These are phyloP conservation scores for Auricularia heimuer DNA, from an alignment of 768 basidiomycete species.

Conservation along the genomic window DNA sequence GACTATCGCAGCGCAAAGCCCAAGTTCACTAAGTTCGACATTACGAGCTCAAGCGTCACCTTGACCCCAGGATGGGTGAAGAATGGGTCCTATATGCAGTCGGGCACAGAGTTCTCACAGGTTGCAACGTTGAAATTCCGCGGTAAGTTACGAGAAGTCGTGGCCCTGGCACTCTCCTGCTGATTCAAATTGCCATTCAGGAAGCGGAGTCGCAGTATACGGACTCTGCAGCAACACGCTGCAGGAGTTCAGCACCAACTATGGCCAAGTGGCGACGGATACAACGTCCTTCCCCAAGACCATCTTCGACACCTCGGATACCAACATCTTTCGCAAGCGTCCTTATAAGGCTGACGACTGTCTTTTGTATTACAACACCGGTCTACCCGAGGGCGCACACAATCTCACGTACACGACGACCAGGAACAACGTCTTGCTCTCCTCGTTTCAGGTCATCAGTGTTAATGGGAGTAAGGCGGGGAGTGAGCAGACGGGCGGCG, in stretches of 20 bases:
- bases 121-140: neutral
- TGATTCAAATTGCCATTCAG: neutral
- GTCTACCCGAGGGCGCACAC: neutral
- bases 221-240: neutral
- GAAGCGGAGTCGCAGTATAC: neutral
- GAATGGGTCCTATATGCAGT: neutral
- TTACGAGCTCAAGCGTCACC: neutral
- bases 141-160: neutral
- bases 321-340: neutral
- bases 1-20: neutral
- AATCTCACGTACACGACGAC: neutral
- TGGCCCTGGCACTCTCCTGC: neutral
- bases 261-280: neutral
- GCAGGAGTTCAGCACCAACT: neutral
- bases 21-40: neutral
- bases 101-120: neutral
- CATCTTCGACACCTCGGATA: neutral
- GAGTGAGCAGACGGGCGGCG: neutral
- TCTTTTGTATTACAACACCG: neutral
- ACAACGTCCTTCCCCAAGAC: neutral
- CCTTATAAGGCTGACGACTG: neutral
- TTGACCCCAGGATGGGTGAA: neutral
- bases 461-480: neutral
- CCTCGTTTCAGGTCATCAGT: neutral
- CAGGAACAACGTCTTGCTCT: neutral